These are phyloP conservation scores for Raddia distichophylla DNA, from an alignment of 176 grass and related monocot species.

Conservation along the genomic window DNA sequence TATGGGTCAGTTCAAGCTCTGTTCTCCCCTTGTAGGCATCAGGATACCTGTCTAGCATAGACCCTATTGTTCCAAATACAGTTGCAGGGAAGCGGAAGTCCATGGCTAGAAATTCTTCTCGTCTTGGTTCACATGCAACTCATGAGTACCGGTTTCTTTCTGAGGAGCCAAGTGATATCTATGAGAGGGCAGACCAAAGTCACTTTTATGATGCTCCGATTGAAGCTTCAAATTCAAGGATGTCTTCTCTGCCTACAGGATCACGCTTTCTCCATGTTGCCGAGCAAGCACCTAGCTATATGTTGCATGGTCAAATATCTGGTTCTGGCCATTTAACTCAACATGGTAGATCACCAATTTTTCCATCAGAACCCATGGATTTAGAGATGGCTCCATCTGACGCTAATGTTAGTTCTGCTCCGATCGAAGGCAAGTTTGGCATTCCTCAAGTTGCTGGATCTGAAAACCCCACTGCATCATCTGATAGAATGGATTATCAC, in stretches of 20 bases:
- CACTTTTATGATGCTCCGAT: slow-evolving; percentile 63
- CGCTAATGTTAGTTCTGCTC: slow-evolving; percentile 50
- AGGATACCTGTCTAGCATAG: slow-evolving; percentile 62
- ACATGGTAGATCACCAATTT: slow-evolving; percentile 47
- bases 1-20: background rate
- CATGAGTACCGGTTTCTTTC: slow-evolving; percentile 91
- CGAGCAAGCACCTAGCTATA: slow-evolving; percentile 62
- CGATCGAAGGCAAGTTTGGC: slow-evolving; percentile 54
- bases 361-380: slow-evolving; percentile 50
- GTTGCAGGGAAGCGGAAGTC: slow-evolving; percentile 65
- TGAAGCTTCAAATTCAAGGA: slow-evolving; percentile 48
- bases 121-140: slow-evolving; percentile 58
- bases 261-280: slow-evolving; percentile 57
- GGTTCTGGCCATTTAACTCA: slow-evolving; percentile 64
- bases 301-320: slow-evolving; percentile 65
- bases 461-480: slow-evolving; percentile 54
- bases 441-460: slow-evolving; percentile 52
- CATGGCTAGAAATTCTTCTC: slow-evolving; percentile 51
- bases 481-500: slow-evolving; percentile 56
- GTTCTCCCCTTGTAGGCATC: slow-evolving; percentile 57
- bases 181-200: slow-evolving; percentile 61
- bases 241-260: slow-evolving; percentile 54
- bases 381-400: slow-evolving; percentile 52
- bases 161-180: slow-evolving; percentile 67
- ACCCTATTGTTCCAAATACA: slow-evolving; percentile 55